Base-by-base conservation (phyloP, 2,329 filamentous ascomycete species). In the Helminthosporium solani region DNA sequence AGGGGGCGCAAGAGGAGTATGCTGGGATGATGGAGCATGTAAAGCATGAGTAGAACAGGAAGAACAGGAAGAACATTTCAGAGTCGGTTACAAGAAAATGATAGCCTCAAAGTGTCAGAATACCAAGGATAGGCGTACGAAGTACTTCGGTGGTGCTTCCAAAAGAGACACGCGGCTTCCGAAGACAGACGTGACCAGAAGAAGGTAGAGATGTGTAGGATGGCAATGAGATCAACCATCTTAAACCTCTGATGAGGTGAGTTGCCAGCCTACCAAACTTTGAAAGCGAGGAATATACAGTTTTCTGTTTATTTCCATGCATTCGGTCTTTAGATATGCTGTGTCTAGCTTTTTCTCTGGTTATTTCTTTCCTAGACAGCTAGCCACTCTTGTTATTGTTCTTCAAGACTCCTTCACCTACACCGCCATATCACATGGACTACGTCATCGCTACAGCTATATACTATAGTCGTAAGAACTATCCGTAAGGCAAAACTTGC, bases 1-100 rank as follows among this genome's bases (percentile, higher is more conserved):
- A 84, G 94, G 68, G 94, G 94, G 3, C 80, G 94, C 67, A 99
- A 99, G 81, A 86, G 90, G 71, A 97, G 90, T 69, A 99, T 99
- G 94, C 69, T 99, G 57, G 94, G 94, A 21, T 97, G 52, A 54
- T 31, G 28, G 28, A 7, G 28, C 4, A 31, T 31, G 28, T n/a
- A 6, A n/a, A 31, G 12, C 14, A 25, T 9, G 28, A 31, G n/a
- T n/a, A 31, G 14, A 31, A 12, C 28, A 31, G 3, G 14, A n/a
- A 31, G 8, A 31, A 4, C 28, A 31, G 5, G 7, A 6, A 8
- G 28, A 31, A 31, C 14, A 31, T 6, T 7, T 14, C 28, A 31
- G 4, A 12, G 28, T 4, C 28, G 14, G 8, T 12, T 7, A 31
- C 5, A 14, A 31, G 28, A 31, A n/a, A 4, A n/a, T 12, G 7